Conservation (phyloP, 2,329 filamentous ascomycete species). For the Diaporthe citrichinensis region DNA sequence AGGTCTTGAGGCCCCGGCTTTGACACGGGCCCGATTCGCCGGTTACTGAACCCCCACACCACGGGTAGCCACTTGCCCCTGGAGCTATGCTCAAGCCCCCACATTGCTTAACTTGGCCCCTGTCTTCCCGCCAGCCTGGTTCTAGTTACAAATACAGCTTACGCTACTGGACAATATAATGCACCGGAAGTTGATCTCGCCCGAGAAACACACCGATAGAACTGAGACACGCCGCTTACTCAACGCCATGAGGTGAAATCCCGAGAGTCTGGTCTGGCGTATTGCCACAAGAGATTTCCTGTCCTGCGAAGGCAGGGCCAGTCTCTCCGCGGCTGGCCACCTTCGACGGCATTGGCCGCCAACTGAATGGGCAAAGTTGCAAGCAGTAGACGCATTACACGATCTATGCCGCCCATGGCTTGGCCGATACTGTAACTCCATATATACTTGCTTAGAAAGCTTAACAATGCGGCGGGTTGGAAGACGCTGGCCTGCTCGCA, state of each 20-base stretch:
- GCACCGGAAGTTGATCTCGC: too few relatives aligned
- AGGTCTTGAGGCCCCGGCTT: not conserved
- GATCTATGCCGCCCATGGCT: too few relatives aligned
- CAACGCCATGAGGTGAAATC: not conserved
- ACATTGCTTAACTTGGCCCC: not conserved
- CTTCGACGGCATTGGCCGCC: not conserved
- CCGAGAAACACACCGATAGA: not conserved
- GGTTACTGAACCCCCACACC: not conserved
- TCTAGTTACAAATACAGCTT: not conserved
- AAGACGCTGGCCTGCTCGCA: too few relatives aligned
- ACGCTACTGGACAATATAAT: not conserved
- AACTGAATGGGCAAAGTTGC: too few relatives aligned
- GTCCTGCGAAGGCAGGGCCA: not conserved
- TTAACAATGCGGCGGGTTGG: too few relatives aligned
- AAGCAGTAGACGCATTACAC: too few relatives aligned
- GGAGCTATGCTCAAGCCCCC: not conserved
- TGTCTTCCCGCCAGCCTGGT: not conserved
- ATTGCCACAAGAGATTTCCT: not conserved
- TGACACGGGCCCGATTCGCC: conserved; percentile 4
- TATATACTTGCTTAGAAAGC: not conserved
- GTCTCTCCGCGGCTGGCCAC: too few relatives aligned
- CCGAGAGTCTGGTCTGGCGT: not conserved
- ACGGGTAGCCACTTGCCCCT: not conserved
- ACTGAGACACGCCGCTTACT: not conserved
- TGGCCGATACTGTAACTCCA: not conserved